Base-by-base conservation (phyloP, 73 alveolate species). In the Diophrys sp. region DNA sequence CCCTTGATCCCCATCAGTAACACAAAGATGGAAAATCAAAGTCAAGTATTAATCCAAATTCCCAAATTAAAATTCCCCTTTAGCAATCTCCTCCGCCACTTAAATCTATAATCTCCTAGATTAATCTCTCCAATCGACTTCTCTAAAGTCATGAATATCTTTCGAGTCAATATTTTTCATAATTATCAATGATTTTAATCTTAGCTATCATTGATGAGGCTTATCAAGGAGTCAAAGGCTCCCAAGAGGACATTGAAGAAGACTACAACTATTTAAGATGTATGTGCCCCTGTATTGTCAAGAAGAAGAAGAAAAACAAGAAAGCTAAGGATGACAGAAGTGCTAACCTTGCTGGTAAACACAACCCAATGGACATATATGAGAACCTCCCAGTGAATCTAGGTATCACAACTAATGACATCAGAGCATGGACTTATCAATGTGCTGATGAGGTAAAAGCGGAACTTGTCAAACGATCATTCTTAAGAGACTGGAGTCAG, bases 191-290 rank as follows among this genome's bases (percentile, higher is more conserved):
- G n/a, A n/a, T n/a, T n/a, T n/a, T n/a, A n/a, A n/a, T n/a, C n/a
- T n/a, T n/a, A 29, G 94, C 94, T 32, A 87, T 87, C 33, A 74
- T 87, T 23, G 82, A 87, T 33, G 84, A 85, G 32, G 80, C 91
- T 33, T 87, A 87, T 56, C 80, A 74, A 27, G 79, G 74, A 1
- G 87, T 71, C 31, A 83, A 75, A 27, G 91, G 71, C 27, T 76
- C 31, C 53, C 30, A 28, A 11, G 62, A 44, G n/a, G 62, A 44
- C 18, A 44, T 44, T 5, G 62, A 44, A 27, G 82, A 79, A 27
- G 80, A 70, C 1, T 34, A 34, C 23, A 71, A 79, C 70, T 29
- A 68, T 14, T 44, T 79, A 28, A 32, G 74, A 33, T 68, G 77
- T 14, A 33, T 79, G 54, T 53, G 69, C 29, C 70, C 67, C 29